These are phyloP conservation scores for Hortiboletus campestris DNA, from an alignment of 768 basidiomycete species.

Conservation along the genomic window DNA sequence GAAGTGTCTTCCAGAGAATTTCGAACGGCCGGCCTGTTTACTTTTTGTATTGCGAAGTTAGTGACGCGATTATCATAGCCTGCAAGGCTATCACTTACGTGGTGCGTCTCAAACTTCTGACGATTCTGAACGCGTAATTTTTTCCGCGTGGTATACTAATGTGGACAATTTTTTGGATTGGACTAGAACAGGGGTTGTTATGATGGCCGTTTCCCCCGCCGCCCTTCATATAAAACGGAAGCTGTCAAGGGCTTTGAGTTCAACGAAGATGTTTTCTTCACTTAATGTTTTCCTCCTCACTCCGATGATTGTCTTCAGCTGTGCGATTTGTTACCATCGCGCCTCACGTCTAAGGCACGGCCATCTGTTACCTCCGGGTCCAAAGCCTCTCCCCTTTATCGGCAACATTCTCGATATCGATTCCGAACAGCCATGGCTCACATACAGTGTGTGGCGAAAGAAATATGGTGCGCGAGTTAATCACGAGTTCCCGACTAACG, in stretches of 20 bases:
- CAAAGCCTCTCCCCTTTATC: constrained; percentile 21
- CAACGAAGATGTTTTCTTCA: constrained; percentile 12
- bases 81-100: constrained; percentile 26
- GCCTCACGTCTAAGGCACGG: constrained; percentile 2
- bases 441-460: constrained; percentile 28
- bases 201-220: constrained; percentile 5
- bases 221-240: constrained; percentile 17
- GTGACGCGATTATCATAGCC: constrained; percentile 17
- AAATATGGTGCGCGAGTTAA: constrained; percentile 23
- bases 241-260: not conserved
- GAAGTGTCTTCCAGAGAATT: constrained; percentile 15
- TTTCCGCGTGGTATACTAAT: constrained; percentile 10
- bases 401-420: constrained; percentile 27
- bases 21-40: constrained; percentile 5
- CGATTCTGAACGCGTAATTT: constrained; percentile 12
- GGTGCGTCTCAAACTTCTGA: constrained; percentile 13
- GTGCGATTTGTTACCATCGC: constrained; percentile 6
- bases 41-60: constrained; percentile 13
- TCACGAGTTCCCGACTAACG: not conserved
- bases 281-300: constrained; percentile 7
- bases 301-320: constrained; percentile 10
- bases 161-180: not conserved
- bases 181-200: constrained; percentile 13
- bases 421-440: constrained; percentile 24
- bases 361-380: constrained; percentile 24